Conservation (phyloP, 352 stramenopile genomes). For the Halophytophthora batemanensis region DNA sequence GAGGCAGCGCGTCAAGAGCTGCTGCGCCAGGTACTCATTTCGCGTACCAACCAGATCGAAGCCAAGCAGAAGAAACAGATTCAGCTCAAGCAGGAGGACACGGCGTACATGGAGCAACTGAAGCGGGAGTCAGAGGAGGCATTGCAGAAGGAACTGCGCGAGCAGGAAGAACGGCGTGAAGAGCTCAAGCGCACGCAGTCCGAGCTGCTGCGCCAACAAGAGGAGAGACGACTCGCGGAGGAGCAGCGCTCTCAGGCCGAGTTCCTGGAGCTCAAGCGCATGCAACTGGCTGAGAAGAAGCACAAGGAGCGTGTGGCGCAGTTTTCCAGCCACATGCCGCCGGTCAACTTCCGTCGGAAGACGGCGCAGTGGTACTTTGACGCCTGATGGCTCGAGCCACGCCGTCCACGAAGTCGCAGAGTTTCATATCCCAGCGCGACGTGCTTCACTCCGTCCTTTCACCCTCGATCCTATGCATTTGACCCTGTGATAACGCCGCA, state of each 20-base stretch:
- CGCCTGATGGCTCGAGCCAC: no score
- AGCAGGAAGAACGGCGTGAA: constrained; percentile 59
- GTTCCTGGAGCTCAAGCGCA: constrained; percentile 75
- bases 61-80: constrained; percentile 37
- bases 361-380: constrained; percentile 83
- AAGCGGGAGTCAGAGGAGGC: constrained; percentile 70
- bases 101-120: constrained; percentile 60
- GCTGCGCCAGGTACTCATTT: constrained; percentile 64
- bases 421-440: no score
- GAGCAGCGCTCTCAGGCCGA: constrained; percentile 66
- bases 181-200: constrained; percentile 70
- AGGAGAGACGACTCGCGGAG: constrained; percentile 43
- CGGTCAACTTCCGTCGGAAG: constrained; percentile 70
- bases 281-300: constrained; percentile 71
- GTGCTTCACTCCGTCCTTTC: no score
- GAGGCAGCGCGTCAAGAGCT: constrained; percentile 70
- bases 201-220: constrained; percentile 56
- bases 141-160: constrained; percentile 72
- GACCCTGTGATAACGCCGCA: background rate
- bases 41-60: constrained; percentile 50
- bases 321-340: constrained; percentile 42
- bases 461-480: constrained; percentile 3
- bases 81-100: constrained; percentile 43
- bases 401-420: no score
- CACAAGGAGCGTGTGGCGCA: constrained; percentile 66